Evolutionary conservation across 2,329 filamentous ascomycete genomes (phyloP).

Genomic region (Ilyonectria robusta): DNA sequence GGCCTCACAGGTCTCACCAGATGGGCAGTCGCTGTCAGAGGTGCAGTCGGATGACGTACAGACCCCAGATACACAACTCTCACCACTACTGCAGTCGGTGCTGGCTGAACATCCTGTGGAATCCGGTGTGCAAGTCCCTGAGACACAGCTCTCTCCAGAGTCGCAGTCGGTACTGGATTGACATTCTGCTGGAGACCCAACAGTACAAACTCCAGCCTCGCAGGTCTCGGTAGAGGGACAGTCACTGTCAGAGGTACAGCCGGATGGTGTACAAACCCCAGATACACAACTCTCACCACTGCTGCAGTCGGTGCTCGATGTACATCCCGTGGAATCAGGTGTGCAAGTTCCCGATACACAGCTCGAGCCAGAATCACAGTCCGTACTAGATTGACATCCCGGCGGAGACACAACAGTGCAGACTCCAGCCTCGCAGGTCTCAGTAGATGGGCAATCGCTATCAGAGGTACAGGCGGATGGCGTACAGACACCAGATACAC

Average conservation of each 20-base stretch:
- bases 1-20: background rate
- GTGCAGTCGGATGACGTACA: background rate
- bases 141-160: background rate
- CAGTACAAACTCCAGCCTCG: conserved; percentile 5
- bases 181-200: background rate
- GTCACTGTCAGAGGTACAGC: background rate
- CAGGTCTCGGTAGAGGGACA: conserved; percentile 3
- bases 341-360: conserved; percentile 3
- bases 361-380: background rate
- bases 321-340: background rate
- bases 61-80: background rate
- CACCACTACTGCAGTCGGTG: background rate
- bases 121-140: conserved; percentile 2
- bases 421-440: conserved; percentile 7
- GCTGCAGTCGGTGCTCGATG: background rate
- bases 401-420: background rate
- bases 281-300: background rate
- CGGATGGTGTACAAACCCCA: background rate
- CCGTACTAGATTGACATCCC: background rate
- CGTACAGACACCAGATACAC: conserved; percentile 5
- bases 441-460: background rate
- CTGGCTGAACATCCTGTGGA: background rate
- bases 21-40: background rate
- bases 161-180: background rate
- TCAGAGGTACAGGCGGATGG: background rate